Percentiles rank a stretch among this genome's conserved stretches.
Evolutionary conservation across 2,329 filamentous ascomycete species (phyloP).

Genomic region (Alternaria conjuncta): DNA sequence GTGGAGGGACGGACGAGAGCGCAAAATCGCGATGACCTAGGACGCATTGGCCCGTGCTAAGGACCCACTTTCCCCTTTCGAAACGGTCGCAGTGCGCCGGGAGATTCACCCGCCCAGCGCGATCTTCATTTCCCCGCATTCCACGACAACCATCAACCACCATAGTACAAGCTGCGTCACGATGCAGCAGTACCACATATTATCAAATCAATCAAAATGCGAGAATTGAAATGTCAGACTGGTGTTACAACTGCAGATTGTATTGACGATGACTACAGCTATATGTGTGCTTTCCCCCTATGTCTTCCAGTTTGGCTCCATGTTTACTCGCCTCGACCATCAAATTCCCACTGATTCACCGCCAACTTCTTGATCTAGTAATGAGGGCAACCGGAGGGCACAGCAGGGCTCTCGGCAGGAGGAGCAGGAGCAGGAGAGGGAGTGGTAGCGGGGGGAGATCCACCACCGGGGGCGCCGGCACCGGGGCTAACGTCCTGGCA

Average conservation of each 20-base stretch:
- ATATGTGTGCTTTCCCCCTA: neutral
- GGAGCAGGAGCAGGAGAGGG: neutral
- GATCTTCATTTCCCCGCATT: neutral
- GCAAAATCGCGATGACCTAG: neutral
- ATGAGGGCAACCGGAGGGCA: neutral
- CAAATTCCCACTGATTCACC: neutral
- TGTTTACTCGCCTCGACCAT: neutral
- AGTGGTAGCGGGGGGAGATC: neutral
- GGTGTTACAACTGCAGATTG: neutral
- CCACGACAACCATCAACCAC: neutral
- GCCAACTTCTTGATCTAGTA: neutral
- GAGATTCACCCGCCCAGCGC: neutral
- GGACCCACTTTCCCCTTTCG: neutral
- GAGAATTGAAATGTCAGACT: neutral
- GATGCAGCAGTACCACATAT: neutral
- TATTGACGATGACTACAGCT: neutral
- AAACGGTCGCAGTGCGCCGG: neutral
- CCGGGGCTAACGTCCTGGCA: slow-evolving; percentile 13
- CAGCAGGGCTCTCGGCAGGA: neutral
- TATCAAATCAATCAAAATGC: neutral
- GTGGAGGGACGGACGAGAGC: neutral
- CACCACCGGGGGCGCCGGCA: neutral
- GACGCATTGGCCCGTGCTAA: too few species aligned
- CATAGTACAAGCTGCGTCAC: neutral
- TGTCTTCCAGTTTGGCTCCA: neutral